These are phyloP conservation scores for Cryptococcus sp. DNA, from an alignment of 1,284 basidiomycete genomes.

Conservation along the genomic window DNA sequence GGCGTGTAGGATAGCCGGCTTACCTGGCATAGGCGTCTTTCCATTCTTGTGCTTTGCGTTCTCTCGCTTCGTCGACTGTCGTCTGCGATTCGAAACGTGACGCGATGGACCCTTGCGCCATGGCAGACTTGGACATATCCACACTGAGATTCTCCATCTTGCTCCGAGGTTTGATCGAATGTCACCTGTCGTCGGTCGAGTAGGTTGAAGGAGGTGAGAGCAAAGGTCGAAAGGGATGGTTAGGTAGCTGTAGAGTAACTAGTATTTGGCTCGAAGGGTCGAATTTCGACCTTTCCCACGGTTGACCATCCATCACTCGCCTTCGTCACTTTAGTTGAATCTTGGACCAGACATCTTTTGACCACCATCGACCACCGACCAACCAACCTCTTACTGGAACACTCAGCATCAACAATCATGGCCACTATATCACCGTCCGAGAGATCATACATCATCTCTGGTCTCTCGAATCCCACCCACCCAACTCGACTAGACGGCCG, in stretches of 20 bases:
- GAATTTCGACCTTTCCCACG: neutral
- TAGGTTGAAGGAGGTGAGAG: too few species aligned
- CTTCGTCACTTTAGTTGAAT: neutral
- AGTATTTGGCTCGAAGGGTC: too few species aligned
- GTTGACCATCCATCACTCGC: neutral
- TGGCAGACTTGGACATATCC: slow-evolving; percentile 10
- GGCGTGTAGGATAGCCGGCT: slow-evolving; percentile 12
- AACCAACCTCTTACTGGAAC: neutral
- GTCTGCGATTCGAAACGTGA: slow-evolving; percentile 59
- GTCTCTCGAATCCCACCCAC: slow-evolving; percentile 29
- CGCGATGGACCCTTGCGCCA: slow-evolving; percentile 28
- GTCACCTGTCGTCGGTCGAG: too few species aligned
- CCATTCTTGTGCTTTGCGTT: slow-evolving; percentile 77
- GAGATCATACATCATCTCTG: slow-evolving; percentile 41
- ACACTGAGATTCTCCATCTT: slow-evolving; percentile 8
- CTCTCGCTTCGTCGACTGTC: slow-evolving; percentile 72
- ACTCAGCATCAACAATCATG: slow-evolving; percentile 8
- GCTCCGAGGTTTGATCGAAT: too few species aligned
- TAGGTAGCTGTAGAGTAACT: too few species aligned
- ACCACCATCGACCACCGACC: neutral
- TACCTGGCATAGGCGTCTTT: slow-evolving; percentile 85
- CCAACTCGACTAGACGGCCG: slow-evolving; percentile 42
- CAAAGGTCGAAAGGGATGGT: too few species aligned
- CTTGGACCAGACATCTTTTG: too few species aligned
- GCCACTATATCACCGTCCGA: slow-evolving; percentile 41